Evolutionary conservation across 177 flowering plant genomes (phyloP), one percentile per base, ranked within the genome.

Genomic region (Telopea speciosissima): DNA sequence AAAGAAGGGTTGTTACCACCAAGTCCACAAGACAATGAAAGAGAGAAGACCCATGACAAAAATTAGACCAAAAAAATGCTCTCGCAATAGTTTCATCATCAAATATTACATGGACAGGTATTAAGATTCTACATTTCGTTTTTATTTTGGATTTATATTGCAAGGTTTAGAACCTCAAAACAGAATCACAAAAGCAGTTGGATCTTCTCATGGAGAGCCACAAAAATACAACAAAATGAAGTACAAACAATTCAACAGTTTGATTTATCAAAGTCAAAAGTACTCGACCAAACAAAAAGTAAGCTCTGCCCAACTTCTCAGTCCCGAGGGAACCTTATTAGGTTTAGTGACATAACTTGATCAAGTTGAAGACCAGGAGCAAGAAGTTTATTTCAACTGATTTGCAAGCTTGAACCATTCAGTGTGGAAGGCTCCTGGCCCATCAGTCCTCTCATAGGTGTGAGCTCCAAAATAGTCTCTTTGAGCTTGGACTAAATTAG

Each of bases 381-480:
- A 23, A 11, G 42, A 75, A 49, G 24, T 52, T 70, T 65, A 75
- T 59, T 72, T 72, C 25, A 70, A 66, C 62, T 66, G 68, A 25
- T 72, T 67, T 14, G 75, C 75, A 31, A 73, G 42, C 71, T 75
- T 75, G 78, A 71, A 71, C 74, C 78, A 75, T 66, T 75, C 78
- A 24, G 78, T 75, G 56, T 71, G 74, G 78, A 67, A 75, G 31
- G 78, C 62, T 33, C 78, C 74, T 22, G 70, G 56, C 11, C 36
- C n/a, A 62, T 75, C 78, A 63, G 63, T 71, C 52, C 78, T 67
- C 63, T 75, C 78, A 68, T 75, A 75, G 8, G 78, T 75, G 66
- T 71, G 78, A 72, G 78, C 78, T 58, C 78, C 78, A 75, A 75
- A 75, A 54, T 71, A 75, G 58, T 75, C 78, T 44, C 78, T 67